Percentiles rank a stretch among this genome's conserved stretches.
phyloP scores from a whole-genome alignment of 495 filamentous ascomycete species.

The Xylaria acuta region DNA sequence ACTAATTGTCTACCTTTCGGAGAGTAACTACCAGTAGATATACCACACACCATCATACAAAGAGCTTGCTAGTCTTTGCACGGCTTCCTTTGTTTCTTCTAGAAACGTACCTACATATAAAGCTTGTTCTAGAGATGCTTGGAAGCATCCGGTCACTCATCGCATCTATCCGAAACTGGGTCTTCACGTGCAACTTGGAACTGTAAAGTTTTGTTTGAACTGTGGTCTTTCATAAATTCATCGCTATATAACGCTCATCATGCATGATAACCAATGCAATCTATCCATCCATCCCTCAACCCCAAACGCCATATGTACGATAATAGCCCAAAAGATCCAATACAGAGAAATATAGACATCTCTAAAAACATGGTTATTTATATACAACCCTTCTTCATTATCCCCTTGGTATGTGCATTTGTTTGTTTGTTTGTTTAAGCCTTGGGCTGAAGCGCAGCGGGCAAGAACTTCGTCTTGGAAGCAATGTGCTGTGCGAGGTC shows the following conservation, averaged over 20 bases:
- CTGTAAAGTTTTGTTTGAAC: constrained; percentile 15
- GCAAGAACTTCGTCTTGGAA: constrained; percentile 38
- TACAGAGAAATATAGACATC: not conserved
- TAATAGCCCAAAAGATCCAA: not conserved
- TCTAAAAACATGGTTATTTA: not conserved
- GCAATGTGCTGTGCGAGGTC: constrained; percentile 38
- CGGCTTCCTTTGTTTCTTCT: not conserved
- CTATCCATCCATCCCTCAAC: not conserved
- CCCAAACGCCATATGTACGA: not conserved
- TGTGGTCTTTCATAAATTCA: constrained; percentile 24
- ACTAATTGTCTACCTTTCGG: too few species aligned
- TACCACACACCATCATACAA: not conserved
- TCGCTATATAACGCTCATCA: constrained; percentile 19
- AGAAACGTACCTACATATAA: not conserved
- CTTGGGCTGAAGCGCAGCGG: constrained; percentile 27
- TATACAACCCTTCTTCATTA: not conserved
- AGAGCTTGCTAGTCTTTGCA: not conserved
- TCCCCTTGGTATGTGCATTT: not conserved
- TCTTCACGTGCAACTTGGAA: not conserved
- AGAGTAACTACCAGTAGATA: not conserved
- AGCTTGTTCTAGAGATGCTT: not conserved
- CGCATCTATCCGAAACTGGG: not conserved
- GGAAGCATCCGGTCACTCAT: not conserved
- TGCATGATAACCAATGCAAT: not conserved
- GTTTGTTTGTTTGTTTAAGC: constrained; percentile 9